Base-by-base conservation (phyloP, 2,329 filamentous ascomycete species). In the Amauroascus niger region DNA sequence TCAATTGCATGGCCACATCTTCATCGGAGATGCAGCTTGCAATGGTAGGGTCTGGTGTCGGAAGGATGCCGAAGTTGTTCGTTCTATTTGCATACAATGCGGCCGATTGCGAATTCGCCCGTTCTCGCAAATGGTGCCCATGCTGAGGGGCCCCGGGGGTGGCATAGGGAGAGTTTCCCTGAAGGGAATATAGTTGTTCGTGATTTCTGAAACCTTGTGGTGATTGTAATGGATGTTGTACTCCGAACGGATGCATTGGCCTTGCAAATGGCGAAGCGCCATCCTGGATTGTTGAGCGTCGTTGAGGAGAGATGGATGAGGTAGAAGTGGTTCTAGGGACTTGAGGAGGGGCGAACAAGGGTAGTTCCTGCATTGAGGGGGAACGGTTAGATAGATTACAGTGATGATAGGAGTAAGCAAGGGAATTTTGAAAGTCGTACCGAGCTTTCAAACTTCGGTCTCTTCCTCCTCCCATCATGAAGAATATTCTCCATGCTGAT, bases 401-500 rank as follows among this genome's bases (percentile, higher is more conserved):
- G 60, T 49, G 50, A 43, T 39, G 47, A 47, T 55, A 40, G 6
- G 8, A 28, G 24, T 6, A 13, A 28, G 26, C 8, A 7, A 26
- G 4, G 16, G 28, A 8, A n/a, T n/a, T n/a, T n/a, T 48, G 16
- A 28, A 41, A 13, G 13, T 78, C 91, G 83, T 85, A 97, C 91
- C 72, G 91, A 96, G 75, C 91, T 97, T 71, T 97, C 91, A 74
- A 84, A 84, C 72, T 95, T 96, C 64, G 91, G 88, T 66, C 89
- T 83, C 77, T 97, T 96, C 67, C 93, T 84, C 70, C 93, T 85
- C 61, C 91, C 90, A 66, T 94, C 93, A 72, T 97, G 91, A 57
- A 98, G 87, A 70, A 98, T 97, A 68, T 98, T 98, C 63, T 96
- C 90, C 62, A 96, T 82, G 68, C 91, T 97, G 66, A 98, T 98